Conservation (phyloP, 2,329 filamentous ascomycete genomes). For the Stemphylium beticola region DNA sequence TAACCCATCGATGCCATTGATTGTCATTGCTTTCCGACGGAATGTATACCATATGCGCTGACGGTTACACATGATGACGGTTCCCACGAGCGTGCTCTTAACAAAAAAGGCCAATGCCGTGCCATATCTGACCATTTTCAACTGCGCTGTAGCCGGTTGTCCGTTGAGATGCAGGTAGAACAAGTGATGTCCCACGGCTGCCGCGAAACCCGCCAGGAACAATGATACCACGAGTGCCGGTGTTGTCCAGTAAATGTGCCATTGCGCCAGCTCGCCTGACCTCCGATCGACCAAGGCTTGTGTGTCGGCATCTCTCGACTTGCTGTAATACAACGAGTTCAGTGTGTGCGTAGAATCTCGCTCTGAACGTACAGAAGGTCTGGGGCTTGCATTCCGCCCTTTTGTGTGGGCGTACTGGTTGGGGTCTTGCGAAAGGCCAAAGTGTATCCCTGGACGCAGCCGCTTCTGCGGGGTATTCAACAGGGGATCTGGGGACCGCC, state of each 20-base stretch:
- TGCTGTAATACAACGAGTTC: conserved; percentile 33
- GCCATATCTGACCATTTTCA: conserved; percentile 45
- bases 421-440: conserved; percentile 17
- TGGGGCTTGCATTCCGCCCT: conserved; percentile 18
- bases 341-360: conserved; percentile 33
- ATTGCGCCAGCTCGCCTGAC: conserved; percentile 44
- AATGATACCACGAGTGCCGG: conserved; percentile 37
- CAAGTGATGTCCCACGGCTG: conserved; percentile 45
- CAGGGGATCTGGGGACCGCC: conserved; percentile 8
- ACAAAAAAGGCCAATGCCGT: conserved; percentile 49
- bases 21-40: conserved; percentile 45
- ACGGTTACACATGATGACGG: conserved; percentile 44
- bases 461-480: conserved; percentile 16
- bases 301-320: conserved; percentile 38
- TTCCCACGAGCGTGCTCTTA: conserved; percentile 45
- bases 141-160: conserved; percentile 36
- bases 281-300: conserved; percentile 43
- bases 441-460: conserved; percentile 25
- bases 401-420: conserved; percentile 31
- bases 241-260: conserved; percentile 46
- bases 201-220: conserved; percentile 40
- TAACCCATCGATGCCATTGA: conserved; percentile 47
- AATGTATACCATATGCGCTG: conserved; percentile 50
- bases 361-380: conserved; percentile 20
- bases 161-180: conserved; percentile 44